These are phyloP conservation scores for Picocystis sp. DNA, from an alignment of 163 green algal genomes.

Conservation along the genomic window DNA sequence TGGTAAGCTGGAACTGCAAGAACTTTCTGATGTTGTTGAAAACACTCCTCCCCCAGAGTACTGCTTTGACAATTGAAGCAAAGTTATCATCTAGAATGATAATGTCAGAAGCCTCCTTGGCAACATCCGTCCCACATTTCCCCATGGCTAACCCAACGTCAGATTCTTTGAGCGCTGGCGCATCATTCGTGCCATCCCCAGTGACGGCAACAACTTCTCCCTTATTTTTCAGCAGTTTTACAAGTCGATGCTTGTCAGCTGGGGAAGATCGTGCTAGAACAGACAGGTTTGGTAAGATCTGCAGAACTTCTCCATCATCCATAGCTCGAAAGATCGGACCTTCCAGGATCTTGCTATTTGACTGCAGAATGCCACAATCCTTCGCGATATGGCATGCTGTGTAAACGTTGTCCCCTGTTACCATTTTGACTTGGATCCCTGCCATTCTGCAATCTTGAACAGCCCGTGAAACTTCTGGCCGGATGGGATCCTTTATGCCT, in stretches of 20 bases:
- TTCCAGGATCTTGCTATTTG: constrained; percentile 61
- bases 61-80: constrained; percentile 75
- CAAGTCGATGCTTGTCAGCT: constrained; percentile 78
- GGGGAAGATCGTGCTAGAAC: constrained; percentile 80
- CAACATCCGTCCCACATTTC: constrained; percentile 70
- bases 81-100: constrained; percentile 99
- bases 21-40: constrained; percentile 98
- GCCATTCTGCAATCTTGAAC: constrained; percentile 67
- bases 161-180: constrained; percentile 83
- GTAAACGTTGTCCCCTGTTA: constrained; percentile 94
- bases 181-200: constrained; percentile 91
- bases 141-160: constrained; percentile 92
- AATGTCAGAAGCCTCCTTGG: constrained; percentile 93
- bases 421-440: constrained; percentile 89
- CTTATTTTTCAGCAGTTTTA: constrained; percentile 55
- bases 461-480: constrained; percentile 68
- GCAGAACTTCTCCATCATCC: constrained; percentile 48
- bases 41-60: constrained; percentile 88
- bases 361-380: constrained; percentile 82
- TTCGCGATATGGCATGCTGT: constrained; percentile 76
- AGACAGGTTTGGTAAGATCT: constrained; percentile 46
- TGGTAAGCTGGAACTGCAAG: constrained; percentile 78
- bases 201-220: constrained; percentile 74
- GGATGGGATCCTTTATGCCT: constrained; percentile 90
- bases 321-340: constrained; percentile 69